These are phyloP conservation scores for Lizonia empirigonia DNA, from an alignment of 2,329 filamentous ascomycete species.

Conservation along the genomic window DNA sequence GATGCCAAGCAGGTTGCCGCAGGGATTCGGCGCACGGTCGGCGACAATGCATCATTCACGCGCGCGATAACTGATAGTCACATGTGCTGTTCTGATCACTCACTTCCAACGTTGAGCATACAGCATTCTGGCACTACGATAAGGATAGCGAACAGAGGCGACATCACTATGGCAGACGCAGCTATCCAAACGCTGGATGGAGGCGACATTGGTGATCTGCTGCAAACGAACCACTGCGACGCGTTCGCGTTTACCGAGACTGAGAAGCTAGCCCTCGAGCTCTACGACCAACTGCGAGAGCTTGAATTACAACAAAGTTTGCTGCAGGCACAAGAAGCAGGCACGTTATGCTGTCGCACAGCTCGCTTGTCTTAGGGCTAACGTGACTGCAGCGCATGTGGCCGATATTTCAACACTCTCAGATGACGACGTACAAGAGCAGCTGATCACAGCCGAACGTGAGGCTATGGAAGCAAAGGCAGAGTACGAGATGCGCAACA, in stretches of 20 bases:
- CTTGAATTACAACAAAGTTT: constrained; percentile 74
- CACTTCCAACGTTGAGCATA: background rate
- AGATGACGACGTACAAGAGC: constrained; percentile 59
- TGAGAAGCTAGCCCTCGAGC: constrained; percentile 69
- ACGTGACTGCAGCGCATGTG: constrained; percentile 32
- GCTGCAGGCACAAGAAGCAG: constrained; percentile 54
- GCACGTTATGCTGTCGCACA: constrained; percentile 19
- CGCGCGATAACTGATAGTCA: constrained; percentile 21
- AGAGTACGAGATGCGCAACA: constrained; percentile 70
- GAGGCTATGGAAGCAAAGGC: constrained; percentile 73
- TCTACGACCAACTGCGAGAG: constrained; percentile 74
- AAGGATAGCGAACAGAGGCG: constrained; percentile 30
- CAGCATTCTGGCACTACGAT: background rate
- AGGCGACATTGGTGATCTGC: constrained; percentile 43
- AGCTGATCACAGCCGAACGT: constrained; percentile 62
- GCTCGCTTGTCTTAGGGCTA: constrained; percentile 14
- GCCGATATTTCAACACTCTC: constrained; percentile 48
- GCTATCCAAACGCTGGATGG: constrained; percentile 15
- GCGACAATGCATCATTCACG: constrained; percentile 24
- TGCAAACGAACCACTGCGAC: constrained; percentile 53
- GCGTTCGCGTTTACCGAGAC: constrained; percentile 65
- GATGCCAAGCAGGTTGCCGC: constrained; percentile 34
- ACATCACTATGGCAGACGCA: constrained; percentile 32
- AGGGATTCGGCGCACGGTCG: constrained; percentile 39
- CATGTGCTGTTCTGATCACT: constrained; percentile 7